Evolutionary conservation across 805 yeast species (phyloP).

Genomic region (Scheffersomyces spartinae): DNA sequence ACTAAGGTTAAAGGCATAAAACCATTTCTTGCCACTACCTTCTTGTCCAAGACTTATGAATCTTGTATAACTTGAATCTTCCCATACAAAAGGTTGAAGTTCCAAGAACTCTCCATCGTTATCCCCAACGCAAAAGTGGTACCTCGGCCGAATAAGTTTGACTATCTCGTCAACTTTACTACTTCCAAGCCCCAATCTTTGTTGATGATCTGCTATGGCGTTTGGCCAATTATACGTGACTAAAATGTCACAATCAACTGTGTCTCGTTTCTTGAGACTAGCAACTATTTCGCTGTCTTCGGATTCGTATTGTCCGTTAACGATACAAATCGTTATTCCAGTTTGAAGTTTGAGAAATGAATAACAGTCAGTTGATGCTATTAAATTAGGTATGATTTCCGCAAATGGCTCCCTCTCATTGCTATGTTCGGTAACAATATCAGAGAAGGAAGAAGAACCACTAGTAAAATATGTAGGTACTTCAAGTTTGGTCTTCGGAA

Average conservation of each 20-base stretch:
- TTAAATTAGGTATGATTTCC: conserved; percentile 1
- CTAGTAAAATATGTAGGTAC: conserved; percentile 16
- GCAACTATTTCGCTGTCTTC: too few species aligned
- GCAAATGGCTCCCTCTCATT: too few species aligned
- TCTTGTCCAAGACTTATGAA: conserved; percentile 55
- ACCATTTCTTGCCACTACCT: conserved; percentile 51
- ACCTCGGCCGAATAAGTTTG: conserved; percentile 40
- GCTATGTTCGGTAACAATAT: not conserved
- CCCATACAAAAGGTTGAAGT: conserved; percentile 49
- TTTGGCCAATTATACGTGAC: conserved; percentile 53
- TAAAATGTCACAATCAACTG: conserved; percentile 40
- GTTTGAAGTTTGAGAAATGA: conserved; percentile 22
- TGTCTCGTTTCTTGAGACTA: conserved; percentile 6
- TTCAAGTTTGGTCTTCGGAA: conserved; percentile 11
- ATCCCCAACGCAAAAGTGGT: conserved; percentile 52
- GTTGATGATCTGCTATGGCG: conserved; percentile 33
- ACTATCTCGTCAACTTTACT: conserved; percentile 35
- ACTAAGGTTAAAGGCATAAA: conserved; percentile 54
- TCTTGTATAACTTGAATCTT: conserved; percentile 35
- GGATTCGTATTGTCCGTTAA: conserved; percentile 5
- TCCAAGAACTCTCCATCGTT: conserved; percentile 40
- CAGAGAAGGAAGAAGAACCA: conserved; percentile 10
- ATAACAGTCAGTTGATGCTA: conserved; percentile 19
- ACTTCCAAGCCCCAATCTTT: conserved; percentile 34
- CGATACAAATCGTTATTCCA: conserved; percentile 28